Base-by-base conservation (phyloP, 345 rosid species). In the Atalantia buxifolia region DNA sequence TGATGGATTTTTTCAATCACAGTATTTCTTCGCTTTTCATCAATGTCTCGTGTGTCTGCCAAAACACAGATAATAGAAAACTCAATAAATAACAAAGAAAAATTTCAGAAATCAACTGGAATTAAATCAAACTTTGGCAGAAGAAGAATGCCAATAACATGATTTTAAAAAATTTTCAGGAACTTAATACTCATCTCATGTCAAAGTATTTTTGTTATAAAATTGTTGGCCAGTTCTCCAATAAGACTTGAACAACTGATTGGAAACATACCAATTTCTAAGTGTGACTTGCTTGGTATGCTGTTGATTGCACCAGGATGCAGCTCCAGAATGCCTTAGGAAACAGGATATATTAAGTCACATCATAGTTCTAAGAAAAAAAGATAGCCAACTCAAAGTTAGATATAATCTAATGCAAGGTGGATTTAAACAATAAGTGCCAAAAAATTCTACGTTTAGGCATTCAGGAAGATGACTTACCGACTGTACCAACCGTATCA, bases 221-320 rank as follows among this genome's bases (percentile, higher is more conserved):
- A 16, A 24, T 56, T 53, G 57, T 53, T 1, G 2, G 71, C 8
- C n/a, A 9, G n/a, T n/a, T 69, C 10, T 27, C 67, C 59, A 1
- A 25, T 14, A 72, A 62, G 36, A 65, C 22, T 9, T 38, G 7
- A 30, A 76, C 42, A 2, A 53, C 30, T 28, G 30, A 76, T 33
- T 16, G 16, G 42, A 40, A 30, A 14, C 57, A 22, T 88, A 96
- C 99, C 98, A 48, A 96, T 94, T 90, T 92, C 97, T 31, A 96
- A 85, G 85, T 89, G 97, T 63, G 98, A 83, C 85, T 90, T 96
- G 86, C 99, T 94, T 19, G 99, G 99, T 71, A 96, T 96, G 83
- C 98, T 96, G 86, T 96, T 96, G 84, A 96, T 91, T 81, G 98
- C 98, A 71, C 97, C 93, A 10, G 99, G 99, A 83, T 94, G 97